Base-by-base conservation (phyloP, 2,329 filamentous ascomycete genomes). In the Penicillium psychrosexuale region DNA sequence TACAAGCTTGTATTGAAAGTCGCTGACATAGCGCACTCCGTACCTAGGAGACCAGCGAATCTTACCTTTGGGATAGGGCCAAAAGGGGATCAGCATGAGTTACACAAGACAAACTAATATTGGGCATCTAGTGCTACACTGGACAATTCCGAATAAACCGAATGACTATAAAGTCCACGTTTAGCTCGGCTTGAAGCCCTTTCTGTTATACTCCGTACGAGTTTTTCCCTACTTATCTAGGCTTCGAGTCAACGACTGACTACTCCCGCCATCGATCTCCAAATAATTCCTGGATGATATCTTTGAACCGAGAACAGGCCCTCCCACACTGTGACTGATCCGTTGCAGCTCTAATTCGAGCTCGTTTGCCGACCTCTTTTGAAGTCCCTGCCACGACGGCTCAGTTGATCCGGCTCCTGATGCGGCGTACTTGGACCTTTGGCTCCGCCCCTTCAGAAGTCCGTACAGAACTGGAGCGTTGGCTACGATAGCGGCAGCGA, bases 401-500 rank as follows among this genome's bases (percentile, higher is more conserved):
- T 12, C 19, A 22, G 19, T 22, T 13, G 54, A 57, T 27, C 30
- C 39, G 3, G 15, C 19, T 27, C 24, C 54, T 30, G 48, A 56
- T 31, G 50, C 30, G 8, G 50, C 54, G n/a, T 57, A n/a, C n/a
- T 36, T 57, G 7, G 54, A 57, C 40, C 30, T 50, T 53, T 57
- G 34, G 2, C 27, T 46, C 1, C 31, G 50, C n/a, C 54, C 50
- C 33, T 53, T 53, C 2, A 57, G 31, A 5, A 59, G 48, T 28
- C 57, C 57, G 22, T 59, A 59, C 0, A 59, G 24, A 4, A 59
- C 50, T 3, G 57, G 57, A 11, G 57, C 53, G 17, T 59, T 59
- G 30, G 57, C 53, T 5, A 57, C 57, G 8, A 59, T 43, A 28
- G 53, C 54, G 19, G 57, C 53, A 27, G 57, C 53, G 9, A 59